These are phyloP conservation scores for Hemerocallis citrina DNA, from an alignment of 106 monocot genomes.

Conservation along the genomic window DNA sequence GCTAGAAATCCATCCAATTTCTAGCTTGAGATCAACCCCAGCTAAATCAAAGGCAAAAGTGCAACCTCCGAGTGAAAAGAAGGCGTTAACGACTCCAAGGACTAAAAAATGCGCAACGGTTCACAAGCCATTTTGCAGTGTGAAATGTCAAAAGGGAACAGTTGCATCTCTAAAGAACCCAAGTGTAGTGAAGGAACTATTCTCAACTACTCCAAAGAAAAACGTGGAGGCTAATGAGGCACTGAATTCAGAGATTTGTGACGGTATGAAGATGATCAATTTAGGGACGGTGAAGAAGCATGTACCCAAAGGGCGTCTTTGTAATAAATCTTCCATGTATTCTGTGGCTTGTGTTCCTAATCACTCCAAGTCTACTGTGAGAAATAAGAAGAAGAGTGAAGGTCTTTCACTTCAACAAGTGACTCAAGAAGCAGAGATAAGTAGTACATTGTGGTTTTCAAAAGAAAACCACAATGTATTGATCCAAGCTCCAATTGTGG, in stretches of 20 bases:
- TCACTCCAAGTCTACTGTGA: constrained; percentile 2
- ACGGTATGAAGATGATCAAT: constrained; percentile 37
- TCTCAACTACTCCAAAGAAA: constrained; percentile 29
- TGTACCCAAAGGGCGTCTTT: constrained; percentile 7
- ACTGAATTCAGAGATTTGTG: constrained; percentile 22
- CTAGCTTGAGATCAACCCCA: constrained; percentile 33
- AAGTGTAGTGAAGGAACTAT: constrained; percentile 25
- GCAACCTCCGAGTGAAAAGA: constrained; percentile 10
- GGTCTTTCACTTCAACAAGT: not conserved
- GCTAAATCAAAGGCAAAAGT: constrained; percentile 11
- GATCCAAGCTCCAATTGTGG: not conserved
- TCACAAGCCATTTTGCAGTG: constrained; percentile 12
- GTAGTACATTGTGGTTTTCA: not conserved
- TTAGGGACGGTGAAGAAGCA: constrained; percentile 14
- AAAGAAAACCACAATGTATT: too few species aligned
- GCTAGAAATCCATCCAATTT: constrained; percentile 38
- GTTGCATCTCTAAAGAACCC: constrained; percentile 9
- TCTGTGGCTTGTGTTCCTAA: not conserved
- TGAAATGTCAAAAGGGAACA: constrained; percentile 6
- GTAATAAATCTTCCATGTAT: not conserved
- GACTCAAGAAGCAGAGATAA: not conserved
- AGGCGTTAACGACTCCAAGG: constrained; percentile 28
- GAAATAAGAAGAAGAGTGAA: not conserved
- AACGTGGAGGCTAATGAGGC: not conserved
- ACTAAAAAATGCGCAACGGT: constrained; percentile 2